These are phyloP conservation scores for Colletotrichum sp. DNA, from an alignment of 2,329 filamentous ascomycete genomes.

Conservation along the genomic window DNA sequence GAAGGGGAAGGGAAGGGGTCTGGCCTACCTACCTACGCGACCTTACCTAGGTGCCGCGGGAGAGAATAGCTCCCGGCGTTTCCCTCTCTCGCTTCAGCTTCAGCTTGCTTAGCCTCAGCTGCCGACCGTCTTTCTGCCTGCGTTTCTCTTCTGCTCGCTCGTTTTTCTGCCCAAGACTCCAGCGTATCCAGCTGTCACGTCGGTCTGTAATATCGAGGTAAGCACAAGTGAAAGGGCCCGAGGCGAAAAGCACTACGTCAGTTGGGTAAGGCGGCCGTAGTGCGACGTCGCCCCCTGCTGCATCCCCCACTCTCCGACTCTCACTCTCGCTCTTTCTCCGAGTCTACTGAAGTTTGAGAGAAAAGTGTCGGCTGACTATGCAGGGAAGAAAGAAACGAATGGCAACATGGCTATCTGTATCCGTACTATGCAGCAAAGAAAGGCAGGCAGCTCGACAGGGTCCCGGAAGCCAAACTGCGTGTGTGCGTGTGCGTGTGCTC, in stretches of 20 bases:
- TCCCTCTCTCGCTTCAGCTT: not conserved
- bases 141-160: not conserved
- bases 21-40: not conserved
- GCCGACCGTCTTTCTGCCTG: not conserved
- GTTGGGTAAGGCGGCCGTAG: not conserved
- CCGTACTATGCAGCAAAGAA: not conserved
- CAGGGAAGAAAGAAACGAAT: not conserved
- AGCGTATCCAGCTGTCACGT: not conserved
- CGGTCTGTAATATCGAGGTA: not conserved
- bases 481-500: not conserved
- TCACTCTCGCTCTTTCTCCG: constrained; percentile 3
- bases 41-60: not conserved
- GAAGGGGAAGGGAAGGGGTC: not conserved
- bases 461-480: not conserved
- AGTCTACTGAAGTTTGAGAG: constrained; percentile 2
- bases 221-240: not conserved
- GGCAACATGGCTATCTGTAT: not conserved
- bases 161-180: not conserved
- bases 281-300: constrained; percentile 2
- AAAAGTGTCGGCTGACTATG: constrained; percentile 3
- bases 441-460: not conserved
- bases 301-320: constrained; percentile 16
- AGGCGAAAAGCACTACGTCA: constrained; percentile 9
- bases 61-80: not conserved
- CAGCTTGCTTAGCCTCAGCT: not conserved